These are phyloP conservation scores for Acrocalymma vagum DNA, from an alignment of 2,329 filamentous ascomycete genomes.

Conservation along the genomic window DNA sequence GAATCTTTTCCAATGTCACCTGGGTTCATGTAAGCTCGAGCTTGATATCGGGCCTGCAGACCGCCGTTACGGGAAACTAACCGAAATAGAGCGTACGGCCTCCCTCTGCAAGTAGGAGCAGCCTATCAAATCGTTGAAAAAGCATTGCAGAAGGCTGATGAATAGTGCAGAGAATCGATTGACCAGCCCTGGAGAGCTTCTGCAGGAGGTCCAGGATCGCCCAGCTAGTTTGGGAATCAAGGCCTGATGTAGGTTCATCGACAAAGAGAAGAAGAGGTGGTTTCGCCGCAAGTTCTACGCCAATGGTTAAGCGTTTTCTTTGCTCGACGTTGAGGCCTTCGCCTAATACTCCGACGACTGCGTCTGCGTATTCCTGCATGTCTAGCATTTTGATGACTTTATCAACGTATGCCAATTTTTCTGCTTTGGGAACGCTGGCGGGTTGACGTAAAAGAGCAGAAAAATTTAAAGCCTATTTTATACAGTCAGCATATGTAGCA, in stretches of 20 bases:
- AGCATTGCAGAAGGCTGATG: slow-evolving; percentile 92
- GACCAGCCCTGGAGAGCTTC: slow-evolving; percentile 81
- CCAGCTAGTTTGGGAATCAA: slow-evolving; percentile 84
- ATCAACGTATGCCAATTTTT: slow-evolving; percentile 87
- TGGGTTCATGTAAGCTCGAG: no score
- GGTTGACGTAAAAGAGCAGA: slow-evolving; percentile 83
- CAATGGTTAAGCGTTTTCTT: slow-evolving; percentile 68
- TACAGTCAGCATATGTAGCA: no score
- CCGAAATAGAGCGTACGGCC: slow-evolving; percentile 82
- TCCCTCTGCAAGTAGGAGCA: slow-evolving; percentile 77
- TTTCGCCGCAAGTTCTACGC: slow-evolving; percentile 50
- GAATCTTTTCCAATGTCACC: slow-evolving; percentile 76
- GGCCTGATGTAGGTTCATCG: slow-evolving; percentile 79
- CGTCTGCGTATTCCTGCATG: slow-evolving; percentile 64
- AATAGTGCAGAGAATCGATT: slow-evolving; percentile 88
- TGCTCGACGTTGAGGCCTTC: slow-evolving; percentile 58
- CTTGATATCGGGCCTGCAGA: no score
- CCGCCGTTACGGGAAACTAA: no score
- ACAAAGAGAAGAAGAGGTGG: slow-evolving; percentile 47
- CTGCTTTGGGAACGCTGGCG: slow-evolving; percentile 67
- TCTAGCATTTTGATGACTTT: slow-evolving; percentile 87
- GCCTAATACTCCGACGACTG: slow-evolving; percentile 21
- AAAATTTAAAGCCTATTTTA: slow-evolving; percentile 81
- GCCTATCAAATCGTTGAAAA: slow-evolving; percentile 84
- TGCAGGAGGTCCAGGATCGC: slow-evolving; percentile 83